Base-by-base conservation (phyloP, 352 stramenopile species). In the Phytophthora palmivora region DNA sequence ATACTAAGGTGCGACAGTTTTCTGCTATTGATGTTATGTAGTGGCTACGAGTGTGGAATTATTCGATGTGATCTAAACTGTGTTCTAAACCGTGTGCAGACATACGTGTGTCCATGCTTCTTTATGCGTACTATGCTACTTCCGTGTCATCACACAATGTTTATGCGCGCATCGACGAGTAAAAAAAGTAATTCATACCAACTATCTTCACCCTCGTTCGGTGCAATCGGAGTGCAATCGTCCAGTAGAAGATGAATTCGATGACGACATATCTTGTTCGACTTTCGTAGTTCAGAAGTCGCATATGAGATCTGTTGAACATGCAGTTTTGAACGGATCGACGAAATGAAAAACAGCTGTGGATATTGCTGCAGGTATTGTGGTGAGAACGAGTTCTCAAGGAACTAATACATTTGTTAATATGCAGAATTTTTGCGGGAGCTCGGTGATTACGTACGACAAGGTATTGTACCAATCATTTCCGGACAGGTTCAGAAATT, bases 151-250 rank as follows among this genome's bases (percentile, higher is more conserved):
- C 51, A 51, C 32, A 36, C 39, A 0, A 51, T 51, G 3, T 60
- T 46, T 15, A 32, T 45, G 1, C 41, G 52, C 1, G 38, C 37
- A 1, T 22, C 3, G 0, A 22, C 48, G 49, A 38, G 52, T 3
- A 60, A 60, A 21, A 45, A 46, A 52, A 18, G 0, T 52, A 30
- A 60, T 52, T 21, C 19, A 28, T 19, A 30, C 46, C 14, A 52
- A 52, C 30, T 51, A 46, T 14, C 44, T 46, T 21, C 30, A 60
- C 8, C 10, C 14, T 3, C 41, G 52, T 3, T 60, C 37, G 19
- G 4, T 60, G 6, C 41, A 52, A 6, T 43, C 41, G 1, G 30
- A 60, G 14, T 14, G 19, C 2, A 60, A 46, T 11, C 52, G 41
- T 14, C 52, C 52, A 0, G 41, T 52, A 6, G 30, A 52, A 26